A percentile compares a stretch with the other conserved stretches of the same genome.
Evolutionary conservation across 176 grass and related monocot species (phyloP).

Genomic region (Thalia dealbata): DNA sequence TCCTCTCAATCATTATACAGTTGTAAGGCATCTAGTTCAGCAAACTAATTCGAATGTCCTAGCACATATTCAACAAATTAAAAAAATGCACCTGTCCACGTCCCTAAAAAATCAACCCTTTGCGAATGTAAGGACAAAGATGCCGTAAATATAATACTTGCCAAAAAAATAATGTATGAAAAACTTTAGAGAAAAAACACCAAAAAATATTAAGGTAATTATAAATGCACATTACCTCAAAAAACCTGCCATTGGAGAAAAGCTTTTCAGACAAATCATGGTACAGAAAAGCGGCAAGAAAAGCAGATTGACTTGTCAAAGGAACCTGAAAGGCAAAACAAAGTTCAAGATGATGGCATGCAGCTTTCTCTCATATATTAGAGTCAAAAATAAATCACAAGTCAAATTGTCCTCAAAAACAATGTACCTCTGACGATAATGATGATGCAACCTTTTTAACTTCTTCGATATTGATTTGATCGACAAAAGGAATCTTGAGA

Average conservation of each 20-base stretch:
- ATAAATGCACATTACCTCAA: constrained; percentile 36
- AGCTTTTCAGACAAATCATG: constrained; percentile 74
- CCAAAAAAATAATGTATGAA: no score
- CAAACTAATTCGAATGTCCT: no score
- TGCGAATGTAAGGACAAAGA: no score
- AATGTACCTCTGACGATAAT: constrained; percentile 60
- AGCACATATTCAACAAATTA: no score
- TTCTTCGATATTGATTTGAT: constrained; percentile 30
- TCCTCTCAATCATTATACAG: no score
- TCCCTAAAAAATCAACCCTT: no score
- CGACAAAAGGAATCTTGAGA: constrained; percentile 28
- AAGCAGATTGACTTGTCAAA: constrained; percentile 34
- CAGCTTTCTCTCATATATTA: background rate
- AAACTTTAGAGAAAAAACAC: background rate
- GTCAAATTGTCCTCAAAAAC: background rate
- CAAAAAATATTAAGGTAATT: background rate
- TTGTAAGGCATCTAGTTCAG: no score
- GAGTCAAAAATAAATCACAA: constrained; percentile 8
- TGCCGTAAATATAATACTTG: no score
- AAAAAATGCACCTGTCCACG: no score
- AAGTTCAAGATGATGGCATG: constrained; percentile 14
- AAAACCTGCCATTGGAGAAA: constrained; percentile 41
- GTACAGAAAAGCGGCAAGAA: constrained; percentile 61
- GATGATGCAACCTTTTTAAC: constrained; percentile 43
- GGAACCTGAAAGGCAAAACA: constrained; percentile 41